These are phyloP conservation scores for Amorphotheca resinae DNA, from an alignment of 495 filamentous ascomycete genomes.

Conservation along the genomic window DNA sequence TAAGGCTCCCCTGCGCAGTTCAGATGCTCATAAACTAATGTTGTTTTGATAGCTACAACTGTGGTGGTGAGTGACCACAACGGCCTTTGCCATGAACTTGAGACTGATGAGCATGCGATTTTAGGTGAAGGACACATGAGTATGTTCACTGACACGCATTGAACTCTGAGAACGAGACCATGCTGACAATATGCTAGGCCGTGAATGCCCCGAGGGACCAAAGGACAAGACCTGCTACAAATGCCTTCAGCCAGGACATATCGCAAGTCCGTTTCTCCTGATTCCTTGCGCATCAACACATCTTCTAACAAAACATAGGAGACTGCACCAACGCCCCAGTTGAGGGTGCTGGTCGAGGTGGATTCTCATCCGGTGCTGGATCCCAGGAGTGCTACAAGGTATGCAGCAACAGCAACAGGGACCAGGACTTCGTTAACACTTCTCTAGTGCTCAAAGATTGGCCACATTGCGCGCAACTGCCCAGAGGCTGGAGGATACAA, in stretches of 20 bases:
- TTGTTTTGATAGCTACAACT: slow-evolving; percentile 58
- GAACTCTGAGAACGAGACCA: slow-evolving; percentile 6
- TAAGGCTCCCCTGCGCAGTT: slow-evolving; percentile 26
- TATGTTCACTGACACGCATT: slow-evolving; percentile 35
- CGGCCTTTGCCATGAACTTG: background rate
- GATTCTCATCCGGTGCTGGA: slow-evolving; percentile 25
- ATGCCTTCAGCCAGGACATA: slow-evolving; percentile 4
- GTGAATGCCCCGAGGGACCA: slow-evolving; percentile 78
- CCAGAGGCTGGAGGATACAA: slow-evolving; percentile 38
- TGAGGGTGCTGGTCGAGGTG: slow-evolving; percentile 33
- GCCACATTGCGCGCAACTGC: slow-evolving; percentile 97
- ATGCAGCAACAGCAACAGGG: background rate
- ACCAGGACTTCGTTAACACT: slow-evolving; percentile 1
- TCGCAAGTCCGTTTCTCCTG: background rate
- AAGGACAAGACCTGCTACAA: slow-evolving; percentile 98
- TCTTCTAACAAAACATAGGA: too few species aligned
- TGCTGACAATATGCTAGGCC: slow-evolving; percentile 32
- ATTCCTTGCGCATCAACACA: too few species aligned
- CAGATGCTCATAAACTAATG: slow-evolving; percentile 19
- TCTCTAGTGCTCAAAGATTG: slow-evolving; percentile 69
- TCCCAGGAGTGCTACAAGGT: slow-evolving; percentile 80
- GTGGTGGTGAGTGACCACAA: slow-evolving; percentile 45
- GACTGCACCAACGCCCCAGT: slow-evolving; percentile 60
- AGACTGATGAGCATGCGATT: slow-evolving; percentile 35
- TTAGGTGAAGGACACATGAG: slow-evolving; percentile 63